Conservation (phyloP, 176 grass and related monocot genomes). For the Eragrostis curvula region DNA sequence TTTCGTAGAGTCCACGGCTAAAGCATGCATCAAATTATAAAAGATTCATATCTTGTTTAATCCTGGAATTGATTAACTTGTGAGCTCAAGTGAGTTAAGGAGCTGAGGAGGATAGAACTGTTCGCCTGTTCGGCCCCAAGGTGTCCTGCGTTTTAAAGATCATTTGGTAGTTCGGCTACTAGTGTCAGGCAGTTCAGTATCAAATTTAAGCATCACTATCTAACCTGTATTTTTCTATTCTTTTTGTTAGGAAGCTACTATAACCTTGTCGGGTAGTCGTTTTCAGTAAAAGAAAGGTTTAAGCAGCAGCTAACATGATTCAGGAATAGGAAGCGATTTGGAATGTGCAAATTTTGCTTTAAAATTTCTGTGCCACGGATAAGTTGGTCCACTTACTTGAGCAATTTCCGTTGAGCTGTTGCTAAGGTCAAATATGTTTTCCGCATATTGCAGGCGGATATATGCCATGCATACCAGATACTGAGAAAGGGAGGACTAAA, state of each 20-base stretch:
- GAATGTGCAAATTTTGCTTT: background rate
- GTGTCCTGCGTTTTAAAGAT: background rate
- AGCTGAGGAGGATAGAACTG: background rate
- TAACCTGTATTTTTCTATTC: background rate
- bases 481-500: conserved; percentile 62
- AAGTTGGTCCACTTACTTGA: background rate
- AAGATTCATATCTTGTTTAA: background rate
- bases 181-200: background rate
- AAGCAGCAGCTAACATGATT: background rate
- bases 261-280: background rate
- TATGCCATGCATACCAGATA: conserved; percentile 95
- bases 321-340: background rate
- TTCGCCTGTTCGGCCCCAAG: background rate
- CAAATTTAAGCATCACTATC: background rate
- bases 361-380: background rate
- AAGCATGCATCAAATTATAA: background rate
- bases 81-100: background rate
- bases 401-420: background rate
- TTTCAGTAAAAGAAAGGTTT: background rate
- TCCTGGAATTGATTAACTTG: background rate
- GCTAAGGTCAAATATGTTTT: background rate
- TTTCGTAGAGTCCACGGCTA: too few species aligned
- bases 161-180: background rate
- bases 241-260: background rate
- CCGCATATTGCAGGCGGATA: conserved; percentile 62